Evolutionary conservation across 768 basidiomycete genomes (phyloP), one percentile per base, ranked within the genome.

Genomic region (Boletellus emodensis): DNA sequence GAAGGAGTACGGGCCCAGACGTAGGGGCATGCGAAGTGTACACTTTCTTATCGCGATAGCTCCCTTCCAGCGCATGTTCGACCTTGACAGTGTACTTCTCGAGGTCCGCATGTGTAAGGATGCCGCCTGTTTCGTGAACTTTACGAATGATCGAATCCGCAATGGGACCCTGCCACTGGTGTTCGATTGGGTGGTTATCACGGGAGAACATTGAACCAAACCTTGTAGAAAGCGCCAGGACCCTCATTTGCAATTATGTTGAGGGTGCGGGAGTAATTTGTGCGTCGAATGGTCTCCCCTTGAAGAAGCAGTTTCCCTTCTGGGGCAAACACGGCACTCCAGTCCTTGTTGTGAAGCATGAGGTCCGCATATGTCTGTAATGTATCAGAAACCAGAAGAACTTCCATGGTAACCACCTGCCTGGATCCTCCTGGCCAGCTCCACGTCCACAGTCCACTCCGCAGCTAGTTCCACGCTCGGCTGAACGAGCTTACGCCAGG

Each of bases 21-120:
- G 87, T 84, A 6, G 96, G 96, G 12, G 91, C 85, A 60, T 84
- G 81, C 0, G 87, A 78, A 0, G 92, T 94, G 68, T 91, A 96
- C 35, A 98, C 75, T 54, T 80, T 90, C 58, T 82, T 81, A 38
- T 83, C 83, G 15, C 77, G 78, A 67, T 90, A 99, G 0, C 79
- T 83, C 8, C 91, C 88, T 60, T 84, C 66, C 36, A 98, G 72
- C 6, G 96, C 92, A 40, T 72, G 85, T 40, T 78, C 71, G 10
- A 90, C 81, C 50, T 79, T 80, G 34, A 87, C 82, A 14, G 72
- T 66, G 66, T 94, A 98, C 36, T 75, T 74, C 48, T 75, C 74
- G 10, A 95, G 67, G 72, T 98, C 95, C 40, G 78, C 74, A 49
- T 82, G 74, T 5, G 85, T 81, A 60, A 97, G 68, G 48, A 96